Conservation (phyloP, 2,329 filamentous ascomycete genomes). For the Fusarium multiceps region DNA sequence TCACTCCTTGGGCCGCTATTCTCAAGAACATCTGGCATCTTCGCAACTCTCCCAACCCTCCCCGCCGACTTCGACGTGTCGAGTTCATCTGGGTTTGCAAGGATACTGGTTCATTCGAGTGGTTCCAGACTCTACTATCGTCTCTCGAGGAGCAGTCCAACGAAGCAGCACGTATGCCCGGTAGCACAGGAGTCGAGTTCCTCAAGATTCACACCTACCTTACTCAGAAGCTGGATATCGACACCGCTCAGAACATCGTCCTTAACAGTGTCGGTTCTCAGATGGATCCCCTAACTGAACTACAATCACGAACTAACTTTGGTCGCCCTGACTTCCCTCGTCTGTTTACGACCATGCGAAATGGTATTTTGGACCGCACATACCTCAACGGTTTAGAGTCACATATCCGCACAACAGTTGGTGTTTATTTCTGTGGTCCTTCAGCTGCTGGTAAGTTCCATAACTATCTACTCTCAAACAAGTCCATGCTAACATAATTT, state of each 20-base stretch:
- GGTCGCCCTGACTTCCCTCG: slow-evolving; percentile 89
- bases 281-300: slow-evolving; percentile 90
- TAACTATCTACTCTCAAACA: neutral
- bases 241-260: slow-evolving; percentile 96
- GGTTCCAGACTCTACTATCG: slow-evolving; percentile 95
- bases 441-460: slow-evolving; percentile 69
- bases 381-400: slow-evolving; percentile 87
- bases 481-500: slow-evolving; percentile 50
- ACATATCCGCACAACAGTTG: slow-evolving; percentile 83
- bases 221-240: slow-evolving; percentile 89
- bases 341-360: slow-evolving; percentile 84
- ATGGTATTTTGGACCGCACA: slow-evolving; percentile 85
- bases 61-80: slow-evolving; percentile 87
- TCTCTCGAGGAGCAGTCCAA: slow-evolving; percentile 89
- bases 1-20: slow-evolving; percentile 87
- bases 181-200: slow-evolving; percentile 81
- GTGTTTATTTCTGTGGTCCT: slow-evolving; percentile 98
- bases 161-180: slow-evolving; percentile 73
- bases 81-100: slow-evolving; percentile 99
- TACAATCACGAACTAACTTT: slow-evolving; percentile 91
- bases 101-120: slow-evolving; percentile 95
- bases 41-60: slow-evolving; percentile 88
- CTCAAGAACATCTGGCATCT: slow-evolving; percentile 99
- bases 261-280: slow-evolving; percentile 92
- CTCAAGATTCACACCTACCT: slow-evolving; percentile 98